Percentiles rank a stretch among this genome's conserved stretches.
phyloP scores from a whole-genome alignment of 2,329 filamentous ascomycete genomes.

The Pseudogymnoascus sp. region DNA sequence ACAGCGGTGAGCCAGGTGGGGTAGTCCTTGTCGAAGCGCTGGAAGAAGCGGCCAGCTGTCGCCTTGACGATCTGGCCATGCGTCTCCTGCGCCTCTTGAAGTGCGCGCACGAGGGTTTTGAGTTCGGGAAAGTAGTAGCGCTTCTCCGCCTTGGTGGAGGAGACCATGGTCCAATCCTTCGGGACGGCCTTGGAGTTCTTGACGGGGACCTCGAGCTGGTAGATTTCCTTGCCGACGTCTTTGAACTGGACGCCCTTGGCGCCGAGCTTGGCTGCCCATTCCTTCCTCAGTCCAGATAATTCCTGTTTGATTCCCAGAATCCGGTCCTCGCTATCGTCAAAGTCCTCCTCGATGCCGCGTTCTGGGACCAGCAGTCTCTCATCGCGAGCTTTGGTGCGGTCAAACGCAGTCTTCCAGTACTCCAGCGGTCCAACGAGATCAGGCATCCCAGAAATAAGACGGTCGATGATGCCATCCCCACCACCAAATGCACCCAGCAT shows the following conservation, averaged over 20 bases:
- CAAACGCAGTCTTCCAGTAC: slow-evolving; percentile 89
- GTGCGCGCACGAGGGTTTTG: slow-evolving; percentile 69
- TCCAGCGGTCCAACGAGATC: slow-evolving; percentile 65
- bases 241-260: slow-evolving; percentile 65
- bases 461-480: slow-evolving; percentile 76
- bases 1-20: slow-evolving; percentile 81
- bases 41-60: slow-evolving; percentile 74
- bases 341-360: slow-evolving; percentile 82
- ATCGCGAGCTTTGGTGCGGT: slow-evolving; percentile 69
- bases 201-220: slow-evolving; percentile 89
- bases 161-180: slow-evolving; percentile 91
- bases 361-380: slow-evolving; percentile 79
- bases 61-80: slow-evolving; percentile 88
- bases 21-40: slow-evolving; percentile 82
- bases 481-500: slow-evolving; percentile 66
- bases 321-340: slow-evolving; percentile 71
- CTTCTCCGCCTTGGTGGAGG: slow-evolving; percentile 80
- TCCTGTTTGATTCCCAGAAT: slow-evolving; percentile 70
- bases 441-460: slow-evolving; percentile 79
- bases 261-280: slow-evolving; percentile 65
- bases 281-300: slow-evolving; percentile 62
- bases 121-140: slow-evolving; percentile 89
- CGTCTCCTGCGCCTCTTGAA: slow-evolving; percentile 91
- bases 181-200: slow-evolving; percentile 65
- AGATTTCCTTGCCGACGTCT: slow-evolving; percentile 93